Percentiles rank a stretch among this genome's conserved stretches.
These are phyloP conservation scores for Aspergillus sp. DNA, from an alignment of 2,329 filamentous ascomycete genomes.

Conservation along the genomic window DNA sequence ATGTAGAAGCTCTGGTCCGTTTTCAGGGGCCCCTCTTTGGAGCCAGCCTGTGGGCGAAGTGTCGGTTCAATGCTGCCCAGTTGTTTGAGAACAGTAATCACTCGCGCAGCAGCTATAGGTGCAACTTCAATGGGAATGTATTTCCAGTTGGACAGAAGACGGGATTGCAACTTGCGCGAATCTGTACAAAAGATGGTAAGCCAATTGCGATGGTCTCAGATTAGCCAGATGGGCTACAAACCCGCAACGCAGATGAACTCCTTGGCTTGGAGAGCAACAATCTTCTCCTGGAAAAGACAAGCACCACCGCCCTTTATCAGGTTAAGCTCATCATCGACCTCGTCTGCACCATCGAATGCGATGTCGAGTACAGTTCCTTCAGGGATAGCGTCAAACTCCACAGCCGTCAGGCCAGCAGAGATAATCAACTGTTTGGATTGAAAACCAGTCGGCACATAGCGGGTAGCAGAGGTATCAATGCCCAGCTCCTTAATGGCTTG, in stretches of 20 bases:
- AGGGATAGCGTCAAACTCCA: slow-evolving; percentile 75
- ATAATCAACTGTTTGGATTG: slow-evolving; percentile 87
- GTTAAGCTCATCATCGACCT: slow-evolving; percentile 92
- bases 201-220: neutral
- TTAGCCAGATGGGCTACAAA: slow-evolving; percentile 40
- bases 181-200: slow-evolving; percentile 51
- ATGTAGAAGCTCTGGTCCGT: slow-evolving; percentile 88
- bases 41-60: slow-evolving; percentile 69
- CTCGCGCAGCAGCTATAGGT: slow-evolving; percentile 75
- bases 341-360: slow-evolving; percentile 93
- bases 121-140: slow-evolving; percentile 90
- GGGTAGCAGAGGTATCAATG: slow-evolving; percentile 58
- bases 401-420: slow-evolving; percentile 71
- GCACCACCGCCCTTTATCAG: slow-evolving; percentile 97
- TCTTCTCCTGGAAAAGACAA: slow-evolving; percentile 97
- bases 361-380: slow-evolving; percentile 70
- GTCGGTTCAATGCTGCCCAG: slow-evolving; percentile 72
- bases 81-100: slow-evolving; percentile 68
- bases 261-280: slow-evolving; percentile 80
- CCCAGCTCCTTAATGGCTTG: slow-evolving; percentile 59
- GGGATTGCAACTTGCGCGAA: slow-evolving; percentile 81
- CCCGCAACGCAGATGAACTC: slow-evolving; percentile 86
- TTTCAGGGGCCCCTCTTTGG: slow-evolving; percentile 79
- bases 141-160: slow-evolving; percentile 75
- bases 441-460: slow-evolving; percentile 89